These are phyloP conservation scores for Neurospora sp. DNA, from an alignment of 495 filamentous ascomycete genomes.

Conservation along the genomic window DNA sequence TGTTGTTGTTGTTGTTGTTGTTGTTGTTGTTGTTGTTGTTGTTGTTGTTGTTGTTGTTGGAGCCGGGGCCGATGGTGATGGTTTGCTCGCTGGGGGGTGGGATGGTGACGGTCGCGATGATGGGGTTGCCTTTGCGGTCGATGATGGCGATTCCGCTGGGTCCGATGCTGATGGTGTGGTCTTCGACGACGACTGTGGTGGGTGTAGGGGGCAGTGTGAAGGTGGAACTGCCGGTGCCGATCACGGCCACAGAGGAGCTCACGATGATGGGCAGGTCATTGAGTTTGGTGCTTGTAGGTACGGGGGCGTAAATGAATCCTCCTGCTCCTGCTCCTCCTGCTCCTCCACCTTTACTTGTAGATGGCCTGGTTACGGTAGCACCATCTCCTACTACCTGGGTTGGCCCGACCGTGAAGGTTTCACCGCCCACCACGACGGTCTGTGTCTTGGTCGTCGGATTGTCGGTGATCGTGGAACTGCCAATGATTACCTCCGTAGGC, in stretches of 20 bases:
- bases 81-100: constrained; percentile 30
- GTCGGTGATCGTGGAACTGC: constrained; percentile 31
- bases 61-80: constrained; percentile 37
- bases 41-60: constrained; percentile 19
- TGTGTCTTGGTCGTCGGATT: constrained; percentile 23
- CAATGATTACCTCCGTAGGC: constrained; percentile 33
- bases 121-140: constrained; percentile 15
- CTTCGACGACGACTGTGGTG: constrained; percentile 16
- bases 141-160: constrained; percentile 32
- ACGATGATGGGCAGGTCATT: constrained; percentile 32
- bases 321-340: not conserved
- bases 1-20: constrained; percentile 16
- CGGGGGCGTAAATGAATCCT: constrained; percentile 16
- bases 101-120: constrained; percentile 6
- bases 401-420: constrained; percentile 35
- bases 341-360: constrained; percentile 1
- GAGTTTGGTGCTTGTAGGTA: constrained; percentile 27
- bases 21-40: constrained; percentile 7
- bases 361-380: constrained; percentile 28
- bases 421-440: constrained; percentile 27
- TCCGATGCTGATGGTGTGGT: constrained; percentile 38
- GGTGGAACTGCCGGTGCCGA: constrained; percentile 30
- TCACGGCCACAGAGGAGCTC: constrained; percentile 30
- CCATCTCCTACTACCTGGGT: constrained; percentile 30
- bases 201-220: constrained; percentile 27